Evolutionary conservation across 768 basidiomycete genomes (phyloP).

Genomic region (Sporobolomyces phaffii): DNA sequence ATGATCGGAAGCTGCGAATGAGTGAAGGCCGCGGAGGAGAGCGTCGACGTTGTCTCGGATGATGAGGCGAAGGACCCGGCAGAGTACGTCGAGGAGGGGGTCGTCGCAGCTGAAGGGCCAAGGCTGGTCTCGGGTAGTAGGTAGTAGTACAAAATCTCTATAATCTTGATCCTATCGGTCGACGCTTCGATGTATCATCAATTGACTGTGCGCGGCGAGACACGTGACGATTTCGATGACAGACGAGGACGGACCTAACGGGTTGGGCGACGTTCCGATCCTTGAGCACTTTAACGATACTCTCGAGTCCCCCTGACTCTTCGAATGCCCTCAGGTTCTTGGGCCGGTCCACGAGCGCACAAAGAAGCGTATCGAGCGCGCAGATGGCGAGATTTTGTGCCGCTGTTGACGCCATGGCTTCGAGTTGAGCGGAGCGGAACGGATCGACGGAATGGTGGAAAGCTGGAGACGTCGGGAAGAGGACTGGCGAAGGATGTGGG

Average conservation of each 20-base stretch:
- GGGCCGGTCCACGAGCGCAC: slow-evolving; percentile 80
- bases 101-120: not conserved
- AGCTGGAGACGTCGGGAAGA: slow-evolving; percentile 17
- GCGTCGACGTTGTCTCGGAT: slow-evolving; percentile 3
- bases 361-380: slow-evolving; percentile 75
- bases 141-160: slow-evolving; percentile 93
- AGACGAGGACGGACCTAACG: slow-evolving; percentile 62
- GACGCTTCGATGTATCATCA: slow-evolving; percentile 88
- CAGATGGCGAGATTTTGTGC: slow-evolving; percentile 57
- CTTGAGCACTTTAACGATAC: slow-evolving; percentile 80
- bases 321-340: slow-evolving; percentile 71
- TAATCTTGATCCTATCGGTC: slow-evolving; percentile 74
- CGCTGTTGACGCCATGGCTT: slow-evolving; percentile 33
- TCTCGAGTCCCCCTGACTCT: slow-evolving; percentile 66
- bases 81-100: not conserved
- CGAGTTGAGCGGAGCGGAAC: slow-evolving; percentile 6
- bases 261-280: slow-evolving; percentile 76
- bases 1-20: not conserved
- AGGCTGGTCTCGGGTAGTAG: slow-evolving; percentile 67
- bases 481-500: slow-evolving; percentile 25
- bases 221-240: slow-evolving; percentile 84
- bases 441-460: not conserved
- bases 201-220: too few species aligned
- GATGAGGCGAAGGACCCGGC: not conserved
- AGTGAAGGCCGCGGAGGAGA: not conserved